phyloP scores from a whole-genome alignment of 345 rosid genomes.

The Eucalyptus erythrocorys region DNA sequence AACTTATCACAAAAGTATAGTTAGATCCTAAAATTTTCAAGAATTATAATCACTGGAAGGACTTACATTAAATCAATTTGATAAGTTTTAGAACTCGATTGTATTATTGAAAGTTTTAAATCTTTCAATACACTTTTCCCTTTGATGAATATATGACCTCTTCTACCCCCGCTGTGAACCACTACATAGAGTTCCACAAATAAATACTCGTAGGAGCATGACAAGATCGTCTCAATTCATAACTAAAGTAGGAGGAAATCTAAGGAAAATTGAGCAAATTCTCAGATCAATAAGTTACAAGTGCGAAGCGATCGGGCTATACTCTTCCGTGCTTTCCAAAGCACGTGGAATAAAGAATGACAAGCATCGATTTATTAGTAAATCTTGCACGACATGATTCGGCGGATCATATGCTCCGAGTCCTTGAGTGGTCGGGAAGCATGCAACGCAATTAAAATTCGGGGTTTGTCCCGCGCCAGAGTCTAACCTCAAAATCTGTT shows the following conservation, averaged over 20 bases:
- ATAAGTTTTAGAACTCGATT: accelerated
- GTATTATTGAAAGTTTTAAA: accelerated
- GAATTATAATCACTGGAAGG: accelerated
- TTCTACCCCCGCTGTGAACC: not conserved
- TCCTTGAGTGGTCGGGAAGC: not conserved
- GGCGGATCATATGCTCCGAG: not conserved
- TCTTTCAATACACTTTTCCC: too few relatives aligned
- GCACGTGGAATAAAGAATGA: not conserved
- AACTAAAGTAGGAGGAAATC: not conserved
- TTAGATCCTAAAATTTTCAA: accelerated
- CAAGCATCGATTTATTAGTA: not conserved
- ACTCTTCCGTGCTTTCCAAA: not conserved
- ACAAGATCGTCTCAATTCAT: not conserved
- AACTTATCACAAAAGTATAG: accelerated
- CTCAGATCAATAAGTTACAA: accelerated
- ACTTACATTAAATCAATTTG: accelerated
- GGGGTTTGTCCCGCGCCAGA: accelerated
- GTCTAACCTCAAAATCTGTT: not conserved
- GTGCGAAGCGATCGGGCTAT: accelerated
- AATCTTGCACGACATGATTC: accelerated
- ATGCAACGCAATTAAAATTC: not conserved
- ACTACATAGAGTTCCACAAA: not conserved
- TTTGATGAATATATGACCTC: not conserved
- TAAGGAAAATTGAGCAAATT: not conserved
- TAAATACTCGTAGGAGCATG: not conserved